Evolutionary conservation across 805 yeast genomes (phyloP).

Genomic region (Yarrowia divulgata): DNA sequence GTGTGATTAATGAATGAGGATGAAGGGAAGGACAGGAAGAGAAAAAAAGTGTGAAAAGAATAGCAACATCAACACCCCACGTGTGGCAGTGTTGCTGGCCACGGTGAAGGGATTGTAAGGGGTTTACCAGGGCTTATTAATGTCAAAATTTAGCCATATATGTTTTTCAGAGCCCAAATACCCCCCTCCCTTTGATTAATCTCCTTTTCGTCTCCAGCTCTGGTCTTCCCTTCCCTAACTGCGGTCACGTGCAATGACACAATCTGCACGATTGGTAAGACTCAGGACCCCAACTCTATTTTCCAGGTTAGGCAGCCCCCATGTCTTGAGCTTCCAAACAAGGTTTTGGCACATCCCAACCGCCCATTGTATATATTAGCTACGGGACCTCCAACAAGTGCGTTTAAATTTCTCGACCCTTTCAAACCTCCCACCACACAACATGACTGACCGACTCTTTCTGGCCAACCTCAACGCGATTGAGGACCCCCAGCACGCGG

Average conservation of each 20-base stretch:
- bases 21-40: neutral
- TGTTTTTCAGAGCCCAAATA: neutral
- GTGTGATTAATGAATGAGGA: constrained; percentile 1
- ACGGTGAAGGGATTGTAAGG: too few relatives aligned
- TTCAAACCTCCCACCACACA: constrained; percentile 1
- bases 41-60: neutral
- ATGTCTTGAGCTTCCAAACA: constrained; percentile 3
- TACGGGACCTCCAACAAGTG: constrained; percentile 2
- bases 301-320: constrained; percentile 34
- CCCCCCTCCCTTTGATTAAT: neutral
- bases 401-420: constrained; percentile 10
- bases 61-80: neutral
- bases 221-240: neutral
- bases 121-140: neutral
- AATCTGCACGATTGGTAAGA: constrained; percentile 39
- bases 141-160: neutral
- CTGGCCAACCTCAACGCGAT: constrained; percentile 41
- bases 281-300: constrained; percentile 31
- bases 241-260: constrained; percentile 36
- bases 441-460: constrained; percentile 35
- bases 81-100: too few relatives aligned
- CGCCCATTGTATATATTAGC: constrained; percentile 15
- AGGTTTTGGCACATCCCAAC: constrained; percentile 8
- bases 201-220: neutral
- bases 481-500: constrained; percentile 39